Evolutionary conservation across 352 stramenopile genomes (phyloP).

Genomic region (Thraustotheca clavata): DNA sequence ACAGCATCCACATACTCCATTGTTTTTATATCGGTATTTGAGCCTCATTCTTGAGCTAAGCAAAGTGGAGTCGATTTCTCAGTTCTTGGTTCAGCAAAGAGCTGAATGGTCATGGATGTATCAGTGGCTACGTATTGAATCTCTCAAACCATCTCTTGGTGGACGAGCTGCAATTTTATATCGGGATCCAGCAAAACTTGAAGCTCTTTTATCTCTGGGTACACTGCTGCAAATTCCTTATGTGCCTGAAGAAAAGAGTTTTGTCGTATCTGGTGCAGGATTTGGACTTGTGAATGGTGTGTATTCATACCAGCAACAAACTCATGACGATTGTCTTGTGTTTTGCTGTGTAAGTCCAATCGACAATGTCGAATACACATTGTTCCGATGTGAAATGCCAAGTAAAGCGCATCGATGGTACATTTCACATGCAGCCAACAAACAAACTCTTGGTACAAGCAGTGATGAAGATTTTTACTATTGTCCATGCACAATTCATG

Average conservation of each 20-base stretch:
- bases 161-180: slow-evolving; percentile 50
- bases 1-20: slow-evolving; percentile 32
- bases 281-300: slow-evolving; percentile 89
- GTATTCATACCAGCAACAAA: slow-evolving; percentile 81
- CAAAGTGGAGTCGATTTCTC: slow-evolving; percentile 44
- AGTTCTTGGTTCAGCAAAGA: slow-evolving; percentile 47
- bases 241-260: slow-evolving; percentile 69
- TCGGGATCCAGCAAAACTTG: slow-evolving; percentile 64
- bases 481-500: slow-evolving; percentile 68
- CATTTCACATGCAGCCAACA: slow-evolving; percentile 92
- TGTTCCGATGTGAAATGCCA: slow-evolving; percentile 97
- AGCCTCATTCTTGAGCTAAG: slow-evolving; percentile 59
- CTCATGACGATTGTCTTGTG: slow-evolving; percentile 69
- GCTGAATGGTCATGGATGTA: slow-evolving; percentile 77
- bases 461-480: slow-evolving; percentile 86
- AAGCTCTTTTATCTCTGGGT: slow-evolving; percentile 55
- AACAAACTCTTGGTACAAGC: slow-evolving; percentile 72
- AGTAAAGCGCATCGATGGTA: slow-evolving; percentile 98
- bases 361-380: slow-evolving; percentile 79
- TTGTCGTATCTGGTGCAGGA: slow-evolving; percentile 85
- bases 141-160: slow-evolving; percentile 64
- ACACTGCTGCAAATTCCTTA: slow-evolving; percentile 55
- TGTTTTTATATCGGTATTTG: slow-evolving; percentile 78
- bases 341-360: slow-evolving; percentile 38
- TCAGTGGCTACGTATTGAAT: slow-evolving; percentile 82